Evolutionary conservation across 2,329 filamentous ascomycete genomes (phyloP).

Genomic region (Eutypella sp.): DNA sequence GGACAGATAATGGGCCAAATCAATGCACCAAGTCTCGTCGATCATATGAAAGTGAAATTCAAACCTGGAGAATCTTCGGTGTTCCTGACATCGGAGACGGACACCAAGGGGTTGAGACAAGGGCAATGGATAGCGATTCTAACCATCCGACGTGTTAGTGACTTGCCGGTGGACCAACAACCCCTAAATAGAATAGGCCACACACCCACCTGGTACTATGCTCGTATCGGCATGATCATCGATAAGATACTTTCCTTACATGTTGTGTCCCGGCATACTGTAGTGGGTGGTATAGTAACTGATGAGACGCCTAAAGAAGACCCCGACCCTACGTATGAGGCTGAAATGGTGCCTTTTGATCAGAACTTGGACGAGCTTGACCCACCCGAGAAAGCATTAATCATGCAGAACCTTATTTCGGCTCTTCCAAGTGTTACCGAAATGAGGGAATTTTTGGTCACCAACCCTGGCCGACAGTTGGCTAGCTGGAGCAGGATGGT

Average conservation of each 20-base stretch:
- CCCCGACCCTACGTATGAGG: background rate
- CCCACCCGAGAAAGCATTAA: constrained; percentile 38
- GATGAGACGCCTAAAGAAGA: constrained; percentile 2
- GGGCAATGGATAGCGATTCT: constrained; percentile 23
- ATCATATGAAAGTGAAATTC: constrained; percentile 15
- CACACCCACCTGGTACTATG: constrained; percentile 16
- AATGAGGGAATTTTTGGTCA: constrained; percentile 48
- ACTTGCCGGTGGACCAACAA: too few species aligned
- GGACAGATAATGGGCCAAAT: too few species aligned
- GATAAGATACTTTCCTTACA: constrained; percentile 8
- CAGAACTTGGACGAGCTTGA: constrained; percentile 54
- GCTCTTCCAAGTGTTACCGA: constrained; percentile 56
- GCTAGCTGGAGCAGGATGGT: constrained; percentile 51
- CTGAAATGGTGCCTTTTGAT: constrained; percentile 38
- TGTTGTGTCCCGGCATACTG: constrained; percentile 13
- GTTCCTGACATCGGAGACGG: background rate
- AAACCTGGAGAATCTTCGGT: constrained; percentile 6
- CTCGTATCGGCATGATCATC: constrained; percentile 10
- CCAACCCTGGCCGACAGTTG: constrained; percentile 34
- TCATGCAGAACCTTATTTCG: constrained; percentile 48
- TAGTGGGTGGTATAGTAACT: constrained; percentile 2
- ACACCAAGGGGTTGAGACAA: constrained; percentile 3
- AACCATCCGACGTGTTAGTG: constrained; percentile 1
- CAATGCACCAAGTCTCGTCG: too few species aligned
- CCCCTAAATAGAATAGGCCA: too few species aligned